A percentile compares a stretch with the other conserved stretches of the same genome.
Conservation (phyloP, 345 rosid species). For the Cardamine chenopodiifolia region DNA sequence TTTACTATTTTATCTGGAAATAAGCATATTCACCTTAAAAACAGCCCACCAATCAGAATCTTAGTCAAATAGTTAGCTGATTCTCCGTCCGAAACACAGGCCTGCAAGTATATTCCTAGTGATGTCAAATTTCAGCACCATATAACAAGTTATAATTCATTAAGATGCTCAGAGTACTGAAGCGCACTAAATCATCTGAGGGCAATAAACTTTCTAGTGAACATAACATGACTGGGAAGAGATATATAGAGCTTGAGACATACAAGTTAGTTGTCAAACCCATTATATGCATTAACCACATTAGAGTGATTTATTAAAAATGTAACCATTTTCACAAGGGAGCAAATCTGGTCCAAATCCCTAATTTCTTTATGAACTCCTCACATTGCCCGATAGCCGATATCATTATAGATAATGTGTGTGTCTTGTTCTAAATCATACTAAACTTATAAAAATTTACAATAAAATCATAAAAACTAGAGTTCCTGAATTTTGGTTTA, state of each 20-base stretch:
- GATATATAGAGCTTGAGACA: constrained; percentile 1
- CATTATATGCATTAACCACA: not conserved
- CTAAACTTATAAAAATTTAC: not conserved
- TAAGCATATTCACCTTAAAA: constrained; percentile 67
- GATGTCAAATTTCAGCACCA: constrained; percentile 27
- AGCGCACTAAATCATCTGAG: constrained; percentile 6
- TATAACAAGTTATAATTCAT: constrained; percentile 1
- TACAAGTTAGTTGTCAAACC: constrained; percentile 6
- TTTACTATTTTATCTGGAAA: not conserved
- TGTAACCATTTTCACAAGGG: not conserved
- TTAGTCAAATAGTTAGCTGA: constrained; percentile 72
- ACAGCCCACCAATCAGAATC: constrained; percentile 75
- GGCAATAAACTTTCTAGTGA: not conserved
- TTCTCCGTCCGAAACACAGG: constrained; percentile 92
- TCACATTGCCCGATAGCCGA: not conserved
- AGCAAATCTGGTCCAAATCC: not conserved
- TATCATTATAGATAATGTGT: not conserved
- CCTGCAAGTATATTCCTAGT: constrained; percentile 54
- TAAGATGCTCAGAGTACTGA: constrained; percentile 28
- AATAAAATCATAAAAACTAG: not conserved
- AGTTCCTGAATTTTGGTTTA: not conserved
- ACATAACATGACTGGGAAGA: constrained; percentile 20
- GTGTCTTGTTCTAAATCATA: constrained; percentile 19
- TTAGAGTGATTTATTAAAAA: not conserved
- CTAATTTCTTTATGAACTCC: not conserved